A percentile compares a stretch with the other conserved stretches of the same genome.
These are phyloP conservation scores for Boletus speciosus DNA, from an alignment of 768 basidiomycete genomes.

Conservation along the genomic window DNA sequence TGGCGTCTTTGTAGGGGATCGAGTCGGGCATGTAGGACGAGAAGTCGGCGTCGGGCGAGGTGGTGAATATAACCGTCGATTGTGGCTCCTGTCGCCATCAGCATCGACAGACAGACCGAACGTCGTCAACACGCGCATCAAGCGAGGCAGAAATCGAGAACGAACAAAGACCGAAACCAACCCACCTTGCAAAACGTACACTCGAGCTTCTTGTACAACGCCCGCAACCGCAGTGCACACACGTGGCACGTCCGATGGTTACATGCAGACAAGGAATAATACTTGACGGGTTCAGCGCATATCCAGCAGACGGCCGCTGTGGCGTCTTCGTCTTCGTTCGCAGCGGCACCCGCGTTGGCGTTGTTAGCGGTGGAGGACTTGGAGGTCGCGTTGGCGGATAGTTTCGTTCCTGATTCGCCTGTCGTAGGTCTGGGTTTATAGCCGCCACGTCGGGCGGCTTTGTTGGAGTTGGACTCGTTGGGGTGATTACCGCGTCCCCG, in stretches of 20 bases:
- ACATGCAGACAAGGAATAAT: constrained; percentile 84
- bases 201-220: constrained; percentile 88
- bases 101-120: neutral
- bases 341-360: neutral
- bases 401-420: neutral
- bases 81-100: constrained; percentile 57
- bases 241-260: constrained; percentile 95
- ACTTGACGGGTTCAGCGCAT: constrained; percentile 91
- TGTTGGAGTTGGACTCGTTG: constrained; percentile 3
- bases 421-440: neutral
- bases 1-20: constrained; percentile 64
- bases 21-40: constrained; percentile 51
- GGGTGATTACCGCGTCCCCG: constrained; percentile 17
- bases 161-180: neutral
- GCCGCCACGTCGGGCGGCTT: neutral
- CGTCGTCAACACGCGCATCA: neutral
- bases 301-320: constrained; percentile 68
- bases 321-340: constrained; percentile 36
- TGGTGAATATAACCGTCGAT: constrained; percentile 70
- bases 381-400: neutral
- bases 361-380: neutral
- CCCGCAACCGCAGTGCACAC: constrained; percentile 82
- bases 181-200: constrained; percentile 95
- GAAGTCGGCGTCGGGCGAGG: constrained; percentile 58
- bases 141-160: neutral